phyloP scores from a whole-genome alignment of 169 alveolate genomes.

The Cryptosporidium sp. region DNA sequence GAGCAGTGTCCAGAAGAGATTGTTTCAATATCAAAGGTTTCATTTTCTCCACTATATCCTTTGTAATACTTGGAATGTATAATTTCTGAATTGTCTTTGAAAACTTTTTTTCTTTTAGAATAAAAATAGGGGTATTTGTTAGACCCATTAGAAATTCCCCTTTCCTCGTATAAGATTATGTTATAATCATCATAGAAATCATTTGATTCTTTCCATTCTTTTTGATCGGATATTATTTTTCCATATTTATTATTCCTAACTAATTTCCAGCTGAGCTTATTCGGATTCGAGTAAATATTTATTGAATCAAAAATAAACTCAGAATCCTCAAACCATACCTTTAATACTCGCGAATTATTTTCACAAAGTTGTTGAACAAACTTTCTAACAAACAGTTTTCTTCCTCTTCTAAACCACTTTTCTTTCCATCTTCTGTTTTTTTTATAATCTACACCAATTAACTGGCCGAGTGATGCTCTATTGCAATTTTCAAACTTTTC shows the following conservation, averaged over 20 bases:
- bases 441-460: conserved; percentile 47
- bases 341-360: conserved; percentile 27
- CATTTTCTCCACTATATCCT: conserved; percentile 17
- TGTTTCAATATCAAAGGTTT: no score
- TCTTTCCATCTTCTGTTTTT: conserved; percentile 66
- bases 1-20: not conserved
- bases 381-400: conserved; percentile 48
- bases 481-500: not conserved
- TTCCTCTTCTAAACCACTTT: conserved; percentile 74
- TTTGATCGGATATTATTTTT: conserved; percentile 3
- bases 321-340: conserved; percentile 41
- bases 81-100: conserved; percentile 23
- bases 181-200: conserved; percentile 1
- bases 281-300: not conserved
- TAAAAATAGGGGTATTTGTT: conserved; percentile 1
- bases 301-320: conserved; percentile 21
- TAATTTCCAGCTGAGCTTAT: conserved; percentile 12
- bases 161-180: conserved; percentile 13
- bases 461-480: conserved; percentile 57
- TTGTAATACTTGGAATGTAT: not conserved
- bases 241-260: conserved; percentile 49
- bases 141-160: not conserved
- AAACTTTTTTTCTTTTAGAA: not conserved
- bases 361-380: conserved; percentile 63
- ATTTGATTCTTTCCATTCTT: conserved; percentile 61